Percentiles rank a stretch among this genome's conserved stretches.
Conservation (phyloP, 2,329 filamentous ascomycete genomes). For the Fusarium robinianum region DNA sequence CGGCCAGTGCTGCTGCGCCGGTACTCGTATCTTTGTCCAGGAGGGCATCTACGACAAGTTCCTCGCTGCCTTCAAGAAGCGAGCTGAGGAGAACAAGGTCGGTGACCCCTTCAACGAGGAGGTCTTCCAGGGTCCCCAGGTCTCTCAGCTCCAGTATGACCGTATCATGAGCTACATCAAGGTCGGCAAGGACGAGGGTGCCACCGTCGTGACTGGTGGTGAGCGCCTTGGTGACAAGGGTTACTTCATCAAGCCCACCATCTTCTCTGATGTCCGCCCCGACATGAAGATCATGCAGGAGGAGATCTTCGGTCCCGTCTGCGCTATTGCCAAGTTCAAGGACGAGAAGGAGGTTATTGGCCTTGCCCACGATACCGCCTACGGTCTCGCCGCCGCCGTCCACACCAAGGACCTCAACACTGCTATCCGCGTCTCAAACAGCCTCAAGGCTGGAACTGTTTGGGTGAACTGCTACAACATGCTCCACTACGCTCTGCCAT, state of each 20-base stretch:
- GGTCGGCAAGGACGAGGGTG: constrained; percentile 63
- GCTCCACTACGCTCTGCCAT: constrained; percentile 67
- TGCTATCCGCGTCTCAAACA: constrained; percentile 77
- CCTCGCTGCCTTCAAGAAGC: constrained; percentile 76
- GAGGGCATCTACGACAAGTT: constrained; percentile 89
- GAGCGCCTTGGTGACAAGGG: constrained; percentile 70
- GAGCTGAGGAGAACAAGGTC: constrained; percentile 74
- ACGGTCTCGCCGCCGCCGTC: constrained; percentile 81
- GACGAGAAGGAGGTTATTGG: constrained; percentile 77
- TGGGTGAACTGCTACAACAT: constrained; percentile 71
- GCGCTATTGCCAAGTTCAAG: constrained; percentile 84
- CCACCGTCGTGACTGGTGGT: constrained; percentile 61
- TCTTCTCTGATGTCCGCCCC: constrained; percentile 79
- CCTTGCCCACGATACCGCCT: constrained; percentile 74
- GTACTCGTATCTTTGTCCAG: constrained; percentile 84
- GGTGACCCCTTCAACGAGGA: constrained; percentile 79
- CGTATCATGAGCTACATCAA: constrained; percentile 85
- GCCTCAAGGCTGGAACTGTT: constrained; percentile 70
- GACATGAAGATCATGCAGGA: constrained; percentile 93
- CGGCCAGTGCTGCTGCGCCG: constrained; percentile 72
- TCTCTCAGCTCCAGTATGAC: constrained; percentile 84
- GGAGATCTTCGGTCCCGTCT: constrained; percentile 91
- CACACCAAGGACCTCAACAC: constrained; percentile 85
- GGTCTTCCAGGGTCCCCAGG: constrained; percentile 88
- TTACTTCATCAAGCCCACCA: constrained; percentile 90